Evolutionary conservation across 805 yeast genomes (phyloP).

Genomic region (Metschnikowia corniflorae): DNA sequence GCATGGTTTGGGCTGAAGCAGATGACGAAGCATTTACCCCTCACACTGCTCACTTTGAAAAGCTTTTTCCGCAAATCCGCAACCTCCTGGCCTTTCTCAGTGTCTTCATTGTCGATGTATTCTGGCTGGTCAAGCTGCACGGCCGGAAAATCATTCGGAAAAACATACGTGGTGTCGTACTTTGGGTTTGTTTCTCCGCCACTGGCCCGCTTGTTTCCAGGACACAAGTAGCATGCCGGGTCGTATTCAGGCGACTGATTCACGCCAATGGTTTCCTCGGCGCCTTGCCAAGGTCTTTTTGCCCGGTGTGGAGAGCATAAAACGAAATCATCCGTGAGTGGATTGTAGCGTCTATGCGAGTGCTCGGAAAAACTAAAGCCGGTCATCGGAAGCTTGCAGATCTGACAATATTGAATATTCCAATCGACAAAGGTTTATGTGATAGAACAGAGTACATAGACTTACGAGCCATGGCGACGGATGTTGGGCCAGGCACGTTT

Average conservation of each 20-base stretch:
- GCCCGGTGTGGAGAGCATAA: constrained; percentile 75
- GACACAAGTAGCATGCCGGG: constrained; percentile 66
- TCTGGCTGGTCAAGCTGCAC: constrained; percentile 57
- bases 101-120: constrained; percentile 21
- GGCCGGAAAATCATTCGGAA: constrained; percentile 69
- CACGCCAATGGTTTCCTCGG: constrained; percentile 48
- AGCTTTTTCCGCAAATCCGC: constrained; percentile 38
- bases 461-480: too few species aligned
- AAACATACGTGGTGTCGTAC: constrained; percentile 55
- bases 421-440: too few species aligned
- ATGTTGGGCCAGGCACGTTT: too few species aligned
- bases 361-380: constrained; percentile 50
- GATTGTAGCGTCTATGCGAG: constrained; percentile 69
- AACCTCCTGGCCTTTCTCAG: neutral
- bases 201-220: constrained; percentile 63
- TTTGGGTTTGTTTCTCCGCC: constrained; percentile 53
- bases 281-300: constrained; percentile 81
- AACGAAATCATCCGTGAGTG: constrained; percentile 64
- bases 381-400: constrained; percentile 6
- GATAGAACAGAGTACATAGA: too few species aligned
- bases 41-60: constrained; percentile 54
- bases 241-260: constrained; percentile 53
- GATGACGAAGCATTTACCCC: constrained; percentile 67
- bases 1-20: constrained; percentile 72
- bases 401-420: too few species aligned